phyloP scores from a whole-genome alignment of 306 rosid species.

The Vachellia collinsii region DNA sequence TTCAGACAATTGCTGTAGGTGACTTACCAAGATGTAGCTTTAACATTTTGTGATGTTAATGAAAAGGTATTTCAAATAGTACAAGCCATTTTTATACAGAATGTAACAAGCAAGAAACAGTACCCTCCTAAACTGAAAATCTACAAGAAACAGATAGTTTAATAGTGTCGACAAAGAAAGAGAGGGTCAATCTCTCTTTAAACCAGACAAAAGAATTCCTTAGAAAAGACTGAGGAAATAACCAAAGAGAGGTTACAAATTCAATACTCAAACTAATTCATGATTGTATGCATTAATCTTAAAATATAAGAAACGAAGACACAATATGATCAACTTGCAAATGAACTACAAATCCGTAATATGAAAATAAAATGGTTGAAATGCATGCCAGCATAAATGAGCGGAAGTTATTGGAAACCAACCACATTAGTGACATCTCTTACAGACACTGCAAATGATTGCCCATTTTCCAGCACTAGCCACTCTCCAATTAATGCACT shows the following conservation, averaged over 20 bases:
- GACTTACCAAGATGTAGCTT: not conserved
- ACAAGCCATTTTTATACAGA: not conserved
- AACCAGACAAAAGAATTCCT: not conserved
- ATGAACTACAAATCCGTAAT: conserved; percentile 25
- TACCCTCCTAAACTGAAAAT: not conserved
- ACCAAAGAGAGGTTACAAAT: not conserved
- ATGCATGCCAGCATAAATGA: conserved; percentile 35
- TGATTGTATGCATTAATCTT: not conserved
- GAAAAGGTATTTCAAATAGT: not conserved
- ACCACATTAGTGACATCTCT: conserved; percentile 75
- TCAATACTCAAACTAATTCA: not conserved
- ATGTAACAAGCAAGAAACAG: not conserved
- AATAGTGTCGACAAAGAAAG: not conserved
- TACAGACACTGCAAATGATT: conserved; percentile 65
- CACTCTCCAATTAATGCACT: conserved; percentile 75
- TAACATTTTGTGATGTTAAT: not conserved
- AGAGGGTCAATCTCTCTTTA: not conserved
- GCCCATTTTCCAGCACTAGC: conserved; percentile 80
- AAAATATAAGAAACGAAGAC: not conserved
- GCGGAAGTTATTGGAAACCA: conserved; percentile 57
- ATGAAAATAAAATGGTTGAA: conserved; percentile 13
- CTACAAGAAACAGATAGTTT: too few species aligned
- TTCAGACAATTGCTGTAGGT: not conserved
- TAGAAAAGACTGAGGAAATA: not conserved
- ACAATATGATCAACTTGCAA: not conserved